Percentiles rank a stretch among this genome's conserved stretches.
phyloP scores from a whole-genome alignment of 768 basidiomycete species.

The Clitopilus hobsonii region DNA sequence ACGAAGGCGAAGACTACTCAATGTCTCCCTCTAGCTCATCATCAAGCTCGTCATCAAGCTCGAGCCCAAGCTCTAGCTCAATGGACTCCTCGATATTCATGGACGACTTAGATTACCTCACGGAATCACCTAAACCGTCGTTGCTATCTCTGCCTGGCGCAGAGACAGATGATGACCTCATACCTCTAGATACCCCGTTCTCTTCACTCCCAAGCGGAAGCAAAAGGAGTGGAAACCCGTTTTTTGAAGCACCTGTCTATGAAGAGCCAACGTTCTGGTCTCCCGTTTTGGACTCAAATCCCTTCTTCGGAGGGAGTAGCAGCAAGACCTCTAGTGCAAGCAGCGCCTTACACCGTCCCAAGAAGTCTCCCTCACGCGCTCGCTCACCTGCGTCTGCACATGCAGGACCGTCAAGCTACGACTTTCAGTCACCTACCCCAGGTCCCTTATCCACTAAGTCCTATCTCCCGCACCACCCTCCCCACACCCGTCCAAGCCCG shows the following conservation, averaged over 20 bases:
- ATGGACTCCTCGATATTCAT: not conserved
- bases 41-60: too few species aligned
- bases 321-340: not conserved
- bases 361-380: too few species aligned
- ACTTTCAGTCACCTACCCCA: not conserved
- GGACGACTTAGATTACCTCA: conserved; percentile 8
- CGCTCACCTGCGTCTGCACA: too few species aligned
- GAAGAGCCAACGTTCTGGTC: not conserved
- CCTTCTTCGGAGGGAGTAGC: not conserved
- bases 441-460: not conserved
- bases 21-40: too few species aligned
- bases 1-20: too few species aligned
- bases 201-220: not conserved
- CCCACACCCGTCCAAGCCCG: conserved; percentile 14
- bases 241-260: not conserved
- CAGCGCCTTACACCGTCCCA: too few species aligned
- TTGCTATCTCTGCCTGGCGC: conserved; percentile 28
- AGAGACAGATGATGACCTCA: conserved; percentile 27
- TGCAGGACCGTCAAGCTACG: not conserved
- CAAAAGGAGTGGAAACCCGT: too few species aligned
- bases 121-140: conserved; percentile 16
- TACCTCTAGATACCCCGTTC: conserved; percentile 6
- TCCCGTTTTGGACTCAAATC: not conserved
- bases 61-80: too few species aligned
- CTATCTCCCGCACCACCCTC: not conserved